phyloP scores from a whole-genome alignment of 2,329 filamentous ascomycete genomes.

The Talaromyces albobiverticillius region DNA sequence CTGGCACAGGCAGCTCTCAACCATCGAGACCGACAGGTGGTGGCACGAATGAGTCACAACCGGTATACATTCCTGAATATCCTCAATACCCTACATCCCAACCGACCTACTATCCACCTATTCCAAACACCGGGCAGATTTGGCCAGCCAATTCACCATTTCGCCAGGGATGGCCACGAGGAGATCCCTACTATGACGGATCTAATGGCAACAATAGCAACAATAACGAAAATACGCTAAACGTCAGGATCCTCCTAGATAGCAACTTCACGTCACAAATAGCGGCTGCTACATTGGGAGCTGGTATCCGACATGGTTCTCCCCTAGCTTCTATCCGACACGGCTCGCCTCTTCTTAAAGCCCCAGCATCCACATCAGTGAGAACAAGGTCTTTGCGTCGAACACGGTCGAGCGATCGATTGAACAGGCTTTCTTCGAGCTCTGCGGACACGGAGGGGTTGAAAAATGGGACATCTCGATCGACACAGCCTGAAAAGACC shows the following conservation, averaged over 20 bases:
- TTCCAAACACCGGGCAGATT: not conserved
- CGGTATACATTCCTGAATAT: slow-evolving; percentile 9
- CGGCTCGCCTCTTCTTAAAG: slow-evolving; percentile 5
- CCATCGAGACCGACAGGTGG: not conserved
- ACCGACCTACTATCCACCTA: slow-evolving; percentile 1
- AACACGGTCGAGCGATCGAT: slow-evolving; percentile 11
- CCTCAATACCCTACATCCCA: slow-evolving; percentile 5
- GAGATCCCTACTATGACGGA: slow-evolving; percentile 7
- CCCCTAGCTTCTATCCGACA: not conserved
- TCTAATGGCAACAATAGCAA: not conserved
- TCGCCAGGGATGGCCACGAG: slow-evolving; percentile 12
- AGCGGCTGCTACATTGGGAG: slow-evolving; percentile 11
- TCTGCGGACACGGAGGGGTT: slow-evolving; percentile 1
- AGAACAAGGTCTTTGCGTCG: slow-evolving; percentile 13
- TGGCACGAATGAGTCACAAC: not conserved
- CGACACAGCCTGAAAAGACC: not conserved
- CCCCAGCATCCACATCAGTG: not conserved
- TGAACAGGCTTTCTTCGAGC: slow-evolving; percentile 10
- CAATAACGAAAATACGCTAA: slow-evolving; percentile 10
- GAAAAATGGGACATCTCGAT: slow-evolving; percentile 2
- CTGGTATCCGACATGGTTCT: not conserved
- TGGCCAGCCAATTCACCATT: slow-evolving; percentile 11
- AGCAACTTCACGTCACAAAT: slow-evolving; percentile 9
- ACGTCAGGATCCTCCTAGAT: slow-evolving; percentile 11
- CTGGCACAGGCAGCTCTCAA: not conserved